Conservation (phyloP, 2,329 filamentous ascomycete species). For the Sporothrix curviconia region DNA sequence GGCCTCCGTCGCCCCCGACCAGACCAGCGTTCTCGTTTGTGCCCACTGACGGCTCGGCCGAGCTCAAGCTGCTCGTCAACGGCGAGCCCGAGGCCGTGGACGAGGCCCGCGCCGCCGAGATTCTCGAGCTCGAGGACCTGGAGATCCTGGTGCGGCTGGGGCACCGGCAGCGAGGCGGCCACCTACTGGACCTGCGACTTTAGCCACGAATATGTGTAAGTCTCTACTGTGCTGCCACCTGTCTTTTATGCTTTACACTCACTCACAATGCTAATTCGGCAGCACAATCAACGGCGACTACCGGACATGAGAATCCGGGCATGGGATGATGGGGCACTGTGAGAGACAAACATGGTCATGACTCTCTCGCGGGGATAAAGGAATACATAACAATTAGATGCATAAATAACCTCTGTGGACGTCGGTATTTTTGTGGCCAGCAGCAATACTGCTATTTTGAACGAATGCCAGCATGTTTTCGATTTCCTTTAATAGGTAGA, state of each 20-base stretch:
- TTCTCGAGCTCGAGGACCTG: conserved; percentile 69
- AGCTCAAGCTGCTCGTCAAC: conserved; percentile 69
- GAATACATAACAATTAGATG: too few relatives aligned
- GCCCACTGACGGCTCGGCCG: conserved; percentile 66
- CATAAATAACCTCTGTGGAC: too few relatives aligned
- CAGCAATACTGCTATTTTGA: too few relatives aligned
- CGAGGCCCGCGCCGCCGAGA: conserved; percentile 68
- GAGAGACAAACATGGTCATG: too few relatives aligned
- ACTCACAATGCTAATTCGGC: conserved; percentile 29
- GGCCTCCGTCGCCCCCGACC: conserved; percentile 51
- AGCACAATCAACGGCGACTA: conserved; percentile 62
- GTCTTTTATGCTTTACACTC: background rate
- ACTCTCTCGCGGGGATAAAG: too few relatives aligned
- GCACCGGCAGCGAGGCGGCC: conserved; percentile 61
- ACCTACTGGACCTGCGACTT: conserved; percentile 84
- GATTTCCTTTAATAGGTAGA: too few relatives aligned
- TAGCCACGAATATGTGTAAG: conserved; percentile 66
- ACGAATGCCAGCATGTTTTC: too few relatives aligned
- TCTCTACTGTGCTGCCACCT: background rate
- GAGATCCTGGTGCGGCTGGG: conserved; percentile 71
- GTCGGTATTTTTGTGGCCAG: too few relatives aligned
- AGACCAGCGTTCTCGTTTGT: conserved; percentile 74
- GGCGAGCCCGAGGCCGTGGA: conserved; percentile 77
- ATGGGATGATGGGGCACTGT: too few relatives aligned
- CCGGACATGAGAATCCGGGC: conserved; percentile 42